Percentiles rank a stretch among this genome's conserved stretches.
phyloP scores from a whole-genome alignment of 768 basidiomycete genomes.

The Tylopilus felleus region DNA sequence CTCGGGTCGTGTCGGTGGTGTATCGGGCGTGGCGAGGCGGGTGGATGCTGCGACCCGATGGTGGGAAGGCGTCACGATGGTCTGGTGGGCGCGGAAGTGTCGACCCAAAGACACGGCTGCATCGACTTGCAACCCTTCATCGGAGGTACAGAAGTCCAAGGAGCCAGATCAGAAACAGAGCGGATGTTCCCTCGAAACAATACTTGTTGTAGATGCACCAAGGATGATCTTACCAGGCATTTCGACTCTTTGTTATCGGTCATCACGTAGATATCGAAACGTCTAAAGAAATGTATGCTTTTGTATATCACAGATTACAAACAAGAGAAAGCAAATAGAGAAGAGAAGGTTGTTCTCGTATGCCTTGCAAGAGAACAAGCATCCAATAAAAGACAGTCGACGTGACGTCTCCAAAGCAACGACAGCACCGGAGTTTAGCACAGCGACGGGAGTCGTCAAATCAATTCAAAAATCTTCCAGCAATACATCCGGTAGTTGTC shows the following conservation, averaged over 20 bases:
- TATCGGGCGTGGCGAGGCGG: no score
- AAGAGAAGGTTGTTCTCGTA: not conserved
- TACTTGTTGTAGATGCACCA: constrained; percentile 5
- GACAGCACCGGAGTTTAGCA: not conserved
- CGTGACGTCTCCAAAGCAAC: not conserved
- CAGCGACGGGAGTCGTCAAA: not conserved
- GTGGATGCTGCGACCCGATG: no score
- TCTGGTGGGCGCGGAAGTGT: constrained; percentile 4
- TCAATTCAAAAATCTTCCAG: not conserved
- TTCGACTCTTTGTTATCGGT: not conserved
- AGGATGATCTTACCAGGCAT: not conserved
- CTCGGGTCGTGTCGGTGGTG: not conserved
- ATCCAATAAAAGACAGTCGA: constrained; percentile 1
- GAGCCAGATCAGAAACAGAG: not conserved
- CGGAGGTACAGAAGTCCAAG: not conserved
- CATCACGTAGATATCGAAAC: not conserved
- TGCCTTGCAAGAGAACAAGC: not conserved
- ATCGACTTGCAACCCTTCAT: not conserved
- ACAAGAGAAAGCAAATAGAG: not conserved
- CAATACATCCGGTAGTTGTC: constrained; percentile 4
- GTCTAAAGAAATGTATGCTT: constrained; percentile 1
- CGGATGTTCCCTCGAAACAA: not conserved
- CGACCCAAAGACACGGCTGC: not conserved
- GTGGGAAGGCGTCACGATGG: not conserved
- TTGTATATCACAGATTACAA: constrained; percentile 14